Evolutionary conservation across 352 stramenopile species (phyloP).

Genomic region (Phytopythium boreale): DNA sequence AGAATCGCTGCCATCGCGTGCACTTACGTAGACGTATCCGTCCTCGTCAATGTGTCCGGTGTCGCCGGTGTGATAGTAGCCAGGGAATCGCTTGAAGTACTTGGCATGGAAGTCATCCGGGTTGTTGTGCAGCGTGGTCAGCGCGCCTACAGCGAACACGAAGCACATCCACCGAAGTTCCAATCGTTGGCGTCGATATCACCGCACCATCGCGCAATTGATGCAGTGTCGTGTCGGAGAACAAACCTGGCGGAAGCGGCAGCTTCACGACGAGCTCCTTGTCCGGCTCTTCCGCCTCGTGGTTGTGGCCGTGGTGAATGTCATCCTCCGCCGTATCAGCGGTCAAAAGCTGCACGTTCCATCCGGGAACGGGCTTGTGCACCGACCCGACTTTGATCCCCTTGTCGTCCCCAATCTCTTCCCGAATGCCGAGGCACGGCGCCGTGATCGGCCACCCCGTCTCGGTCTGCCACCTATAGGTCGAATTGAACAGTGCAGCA

Average conservation of each 20-base stretch:
- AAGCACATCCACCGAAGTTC: constrained; percentile 2
- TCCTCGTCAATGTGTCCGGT: constrained; percentile 86
- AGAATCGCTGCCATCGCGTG: background rate
- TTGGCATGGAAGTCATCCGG: constrained; percentile 73
- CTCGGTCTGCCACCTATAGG: constrained; percentile 85
- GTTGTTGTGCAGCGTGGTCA: constrained; percentile 86
- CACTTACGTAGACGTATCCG: constrained; percentile 83
- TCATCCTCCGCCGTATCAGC: constrained; percentile 35
- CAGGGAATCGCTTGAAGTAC: constrained; percentile 82
- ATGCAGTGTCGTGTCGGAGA: background rate
- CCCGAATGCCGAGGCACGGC: constrained; percentile 31
- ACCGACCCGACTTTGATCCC: constrained; percentile 71
- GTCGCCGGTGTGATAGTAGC: constrained; percentile 90
- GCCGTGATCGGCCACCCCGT: constrained; percentile 79
- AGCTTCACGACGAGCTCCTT: constrained; percentile 80
- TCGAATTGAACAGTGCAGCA: background rate
- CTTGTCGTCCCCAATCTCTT: constrained; percentile 45
- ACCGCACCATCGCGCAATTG: background rate
- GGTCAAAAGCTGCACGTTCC: constrained; percentile 73
- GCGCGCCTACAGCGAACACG: constrained; percentile 24
- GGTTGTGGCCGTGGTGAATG: constrained; percentile 38
- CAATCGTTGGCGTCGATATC: background rate
- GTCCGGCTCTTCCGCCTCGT: constrained; percentile 55
- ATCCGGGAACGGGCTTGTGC: constrained; percentile 65
- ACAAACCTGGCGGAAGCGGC: constrained; percentile 74